These are phyloP conservation scores for Suillus weaverae DNA, from an alignment of 768 basidiomycete genomes.

Conservation along the genomic window DNA sequence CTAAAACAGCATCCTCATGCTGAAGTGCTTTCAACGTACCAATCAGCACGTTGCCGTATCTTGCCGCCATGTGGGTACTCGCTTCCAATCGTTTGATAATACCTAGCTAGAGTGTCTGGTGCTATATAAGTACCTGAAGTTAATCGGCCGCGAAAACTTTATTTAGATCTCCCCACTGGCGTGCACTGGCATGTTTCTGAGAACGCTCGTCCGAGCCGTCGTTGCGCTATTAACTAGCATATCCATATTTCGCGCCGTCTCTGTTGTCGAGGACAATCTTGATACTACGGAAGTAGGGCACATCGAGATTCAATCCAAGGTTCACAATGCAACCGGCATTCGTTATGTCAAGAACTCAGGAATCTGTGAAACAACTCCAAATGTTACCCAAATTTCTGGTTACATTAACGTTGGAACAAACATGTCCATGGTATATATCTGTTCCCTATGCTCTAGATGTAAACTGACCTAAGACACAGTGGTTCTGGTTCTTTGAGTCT, in stretches of 20 bases:
- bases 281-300: background rate
- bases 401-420: constrained; percentile 58
- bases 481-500: constrained; percentile 78
- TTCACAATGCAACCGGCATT: constrained; percentile 32
- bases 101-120: background rate
- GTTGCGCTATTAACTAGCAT: constrained; percentile 6
- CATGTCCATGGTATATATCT: constrained; percentile 53
- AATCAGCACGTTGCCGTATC: background rate
- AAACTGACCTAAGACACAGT: constrained; percentile 40
- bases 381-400: constrained; percentile 61
- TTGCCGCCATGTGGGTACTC: background rate
- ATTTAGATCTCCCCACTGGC: background rate
- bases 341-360: constrained; percentile 59
- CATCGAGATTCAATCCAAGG: constrained; percentile 19
- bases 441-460: background rate
- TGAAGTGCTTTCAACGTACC: too few species aligned
- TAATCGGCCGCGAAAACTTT: background rate
- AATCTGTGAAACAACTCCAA: constrained; percentile 65
- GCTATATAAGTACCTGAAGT: background rate
- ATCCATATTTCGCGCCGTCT: constrained; percentile 5
- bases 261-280: background rate
- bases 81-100: background rate
- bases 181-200: constrained; percentile 17
- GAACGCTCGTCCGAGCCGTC: background rate
- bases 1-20: background rate